Percentiles rank a stretch among this genome's conserved stretches.
phyloP scores from a whole-genome alignment of 2,329 filamentous ascomycete genomes.

The Verticillium alfalfae region DNA sequence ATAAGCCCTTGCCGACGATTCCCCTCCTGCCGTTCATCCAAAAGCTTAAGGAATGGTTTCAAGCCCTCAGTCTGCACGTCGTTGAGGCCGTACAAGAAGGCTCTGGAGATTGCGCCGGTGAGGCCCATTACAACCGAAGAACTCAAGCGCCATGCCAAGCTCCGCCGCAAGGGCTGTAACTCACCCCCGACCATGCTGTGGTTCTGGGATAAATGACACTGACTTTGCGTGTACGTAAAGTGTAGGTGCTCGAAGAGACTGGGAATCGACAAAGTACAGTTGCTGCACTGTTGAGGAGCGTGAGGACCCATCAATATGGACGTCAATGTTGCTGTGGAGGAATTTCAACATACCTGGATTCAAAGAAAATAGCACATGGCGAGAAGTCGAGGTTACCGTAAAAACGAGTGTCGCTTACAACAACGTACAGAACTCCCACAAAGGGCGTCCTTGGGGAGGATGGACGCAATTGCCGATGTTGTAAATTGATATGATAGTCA shows the following conservation, averaged over 20 bases:
- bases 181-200: slow-evolving; percentile 2
- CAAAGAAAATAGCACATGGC: neutral
- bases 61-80: slow-evolving; percentile 72
- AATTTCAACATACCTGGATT: neutral
- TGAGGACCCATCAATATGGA: neutral
- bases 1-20: slow-evolving; percentile 71
- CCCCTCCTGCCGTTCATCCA: slow-evolving; percentile 66
- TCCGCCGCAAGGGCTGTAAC: slow-evolving; percentile 36
- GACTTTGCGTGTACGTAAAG: no score
- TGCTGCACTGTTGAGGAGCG: neutral
- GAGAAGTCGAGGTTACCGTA: neutral
- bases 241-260: no score
- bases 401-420: neutral
- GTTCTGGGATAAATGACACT: no score
- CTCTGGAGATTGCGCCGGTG: slow-evolving; percentile 64
- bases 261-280: neutral
- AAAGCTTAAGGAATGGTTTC: slow-evolving; percentile 65
- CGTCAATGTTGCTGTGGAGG: no score
- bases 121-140: slow-evolving; percentile 73
- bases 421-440: neutral
- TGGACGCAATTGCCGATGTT: neutral
- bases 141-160: slow-evolving; percentile 63
- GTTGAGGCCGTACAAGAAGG: slow-evolving; percentile 72
- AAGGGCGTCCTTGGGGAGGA: no score
- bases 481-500: neutral